Percentiles rank a stretch among this genome's conserved stretches.
phyloP scores from a whole-genome alignment of 2,329 filamentous ascomycete genomes.

The Rhynchosporium agropyri region DNA sequence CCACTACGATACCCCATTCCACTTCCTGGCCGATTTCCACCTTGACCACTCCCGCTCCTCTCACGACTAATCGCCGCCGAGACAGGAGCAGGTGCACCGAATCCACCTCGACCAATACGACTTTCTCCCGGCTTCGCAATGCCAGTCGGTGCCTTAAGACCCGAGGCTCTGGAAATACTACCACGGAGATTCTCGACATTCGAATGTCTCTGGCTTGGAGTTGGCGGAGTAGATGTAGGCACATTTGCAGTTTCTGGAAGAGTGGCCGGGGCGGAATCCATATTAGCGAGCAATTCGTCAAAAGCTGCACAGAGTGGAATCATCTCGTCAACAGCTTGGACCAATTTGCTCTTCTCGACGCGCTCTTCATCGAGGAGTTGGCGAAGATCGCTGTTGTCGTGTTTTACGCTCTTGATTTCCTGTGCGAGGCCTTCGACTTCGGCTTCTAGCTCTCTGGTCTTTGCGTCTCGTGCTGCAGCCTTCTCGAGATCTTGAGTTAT shows the following conservation, averaged over 20 bases:
- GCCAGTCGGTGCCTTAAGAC: conserved; percentile 62
- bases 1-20: conserved; percentile 59
- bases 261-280: conserved; percentile 35
- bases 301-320: conserved; percentile 64
- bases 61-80: conserved; percentile 32
- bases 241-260: conserved; percentile 30
- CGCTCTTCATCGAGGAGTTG: conserved; percentile 72
- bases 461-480: conserved; percentile 72
- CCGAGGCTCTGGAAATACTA: conserved; percentile 58
- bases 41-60: conserved; percentile 45
- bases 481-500: conserved; percentile 60
- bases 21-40: conserved; percentile 36
- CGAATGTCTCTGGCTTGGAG: conserved; percentile 40
- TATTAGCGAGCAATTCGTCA: conserved; percentile 42
- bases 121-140: conserved; percentile 48
- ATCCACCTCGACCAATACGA: conserved; percentile 46
- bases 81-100: conserved; percentile 27
- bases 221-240: conserved; percentile 21
- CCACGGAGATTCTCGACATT: conserved; percentile 54
- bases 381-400: conserved; percentile 68
- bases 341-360: conserved; percentile 81
- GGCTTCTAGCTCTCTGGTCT: conserved; percentile 75
- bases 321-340: conserved; percentile 82
- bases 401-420: conserved; percentile 69
- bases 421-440: conserved; percentile 73